phyloP scores from a whole-genome alignment of 1,284 basidiomycete genomes.

The Vanrija humicola region DNA sequence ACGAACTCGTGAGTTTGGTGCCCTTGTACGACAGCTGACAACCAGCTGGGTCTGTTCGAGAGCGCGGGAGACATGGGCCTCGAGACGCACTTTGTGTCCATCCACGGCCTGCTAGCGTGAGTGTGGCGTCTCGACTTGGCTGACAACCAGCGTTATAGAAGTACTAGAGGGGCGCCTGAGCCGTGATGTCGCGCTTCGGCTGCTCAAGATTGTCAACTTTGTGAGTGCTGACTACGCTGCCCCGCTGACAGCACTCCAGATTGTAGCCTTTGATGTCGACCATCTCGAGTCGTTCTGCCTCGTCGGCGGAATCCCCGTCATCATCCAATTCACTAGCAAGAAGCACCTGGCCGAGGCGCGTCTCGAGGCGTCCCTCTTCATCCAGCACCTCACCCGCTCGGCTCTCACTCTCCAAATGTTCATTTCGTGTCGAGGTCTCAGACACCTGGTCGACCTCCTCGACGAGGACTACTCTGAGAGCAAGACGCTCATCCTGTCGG shows the following conservation, averaged over 20 bases:
- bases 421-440: conserved; percentile 91
- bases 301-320: conserved; percentile 86
- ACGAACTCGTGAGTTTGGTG: conserved; percentile 66
- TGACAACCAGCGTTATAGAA: conserved; percentile 62
- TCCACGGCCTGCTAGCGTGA: conserved; percentile 84
- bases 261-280: conserved; percentile 78
- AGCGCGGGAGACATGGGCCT: conserved; percentile 68
- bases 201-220: conserved; percentile 85
- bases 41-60: conserved; percentile 55
- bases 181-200: conserved; percentile 74
- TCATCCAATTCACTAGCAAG: conserved; percentile 91
- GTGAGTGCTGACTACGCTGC: conserved; percentile 52
- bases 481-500: conserved; percentile 85
- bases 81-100: conserved; percentile 79
- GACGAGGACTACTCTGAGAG: conserved; percentile 92
- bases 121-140: neutral
- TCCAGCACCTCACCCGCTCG: conserved; percentile 84
- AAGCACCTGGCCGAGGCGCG: conserved; percentile 89
- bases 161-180: conserved; percentile 76
- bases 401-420: conserved; percentile 95
- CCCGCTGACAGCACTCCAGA: conserved; percentile 52
- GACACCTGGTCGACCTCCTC: conserved; percentile 88
- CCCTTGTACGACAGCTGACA: neutral
- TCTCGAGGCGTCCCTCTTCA: conserved; percentile 91
- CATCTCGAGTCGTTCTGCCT: conserved; percentile 93